These are phyloP conservation scores for Aspergillus sp. DNA, from an alignment of 2,329 filamentous ascomycete genomes.

Conservation along the genomic window DNA sequence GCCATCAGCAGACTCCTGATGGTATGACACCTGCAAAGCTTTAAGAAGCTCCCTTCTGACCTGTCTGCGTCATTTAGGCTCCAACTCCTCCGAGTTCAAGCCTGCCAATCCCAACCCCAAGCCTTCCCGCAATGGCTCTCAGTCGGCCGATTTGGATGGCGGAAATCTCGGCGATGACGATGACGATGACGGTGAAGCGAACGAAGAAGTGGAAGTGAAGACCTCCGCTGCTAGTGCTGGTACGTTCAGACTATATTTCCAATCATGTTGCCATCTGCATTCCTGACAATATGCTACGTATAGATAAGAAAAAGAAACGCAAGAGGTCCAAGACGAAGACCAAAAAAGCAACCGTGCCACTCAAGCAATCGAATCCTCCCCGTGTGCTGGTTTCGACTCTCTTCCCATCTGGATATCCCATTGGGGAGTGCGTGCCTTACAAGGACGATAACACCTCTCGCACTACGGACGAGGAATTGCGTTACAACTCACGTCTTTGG, in stretches of 20 bases:
- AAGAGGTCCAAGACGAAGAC: slow-evolving; percentile 44
- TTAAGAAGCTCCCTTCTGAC: background rate
- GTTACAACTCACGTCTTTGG: slow-evolving; percentile 44
- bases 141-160: slow-evolving; percentile 9
- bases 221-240: background rate
- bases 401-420: slow-evolving; percentile 50
- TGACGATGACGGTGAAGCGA: slow-evolving; percentile 19
- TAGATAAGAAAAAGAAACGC: slow-evolving; percentile 18
- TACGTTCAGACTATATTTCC: background rate
- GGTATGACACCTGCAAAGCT: background rate
- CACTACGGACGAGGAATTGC: slow-evolving; percentile 51
- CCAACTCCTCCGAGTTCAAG: slow-evolving; percentile 8
- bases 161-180: slow-evolving; percentile 6
- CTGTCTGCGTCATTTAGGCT: background rate
- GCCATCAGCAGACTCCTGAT: slow-evolving; percentile 8
- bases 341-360: slow-evolving; percentile 14
- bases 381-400: slow-evolving; percentile 50
- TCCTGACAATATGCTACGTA: background rate
- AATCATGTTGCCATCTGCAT: background rate
- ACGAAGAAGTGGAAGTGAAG: slow-evolving; percentile 8
- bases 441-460: slow-evolving; percentile 45
- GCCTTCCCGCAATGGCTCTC: slow-evolving; percentile 2
- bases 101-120: slow-evolving; percentile 6
- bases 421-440: slow-evolving; percentile 45
- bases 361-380: slow-evolving; percentile 50